Percentiles rank a stretch among this genome's conserved stretches.
These are phyloP conservation scores for Xerocomus brunneocitrinus DNA, from an alignment of 768 basidiomycete species.

Conservation along the genomic window DNA sequence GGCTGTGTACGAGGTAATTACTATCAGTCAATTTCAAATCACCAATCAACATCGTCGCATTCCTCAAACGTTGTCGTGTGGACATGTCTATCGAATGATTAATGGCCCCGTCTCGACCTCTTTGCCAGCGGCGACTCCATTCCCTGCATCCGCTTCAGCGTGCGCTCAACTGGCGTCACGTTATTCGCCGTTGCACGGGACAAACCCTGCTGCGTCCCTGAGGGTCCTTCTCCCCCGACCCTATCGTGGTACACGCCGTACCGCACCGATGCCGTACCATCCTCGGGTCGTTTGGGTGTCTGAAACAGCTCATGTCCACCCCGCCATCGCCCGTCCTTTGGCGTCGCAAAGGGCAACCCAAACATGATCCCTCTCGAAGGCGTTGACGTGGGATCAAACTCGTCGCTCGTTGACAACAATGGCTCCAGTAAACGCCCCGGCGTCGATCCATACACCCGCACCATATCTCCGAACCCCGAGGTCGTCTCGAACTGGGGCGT, in stretches of 20 bases:
- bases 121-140: conserved; percentile 31
- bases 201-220: conserved; percentile 11
- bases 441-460: conserved; percentile 36
- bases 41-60: neutral
- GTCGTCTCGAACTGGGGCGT: conserved; percentile 44
- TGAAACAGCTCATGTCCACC: conserved; percentile 44
- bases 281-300: conserved; percentile 44
- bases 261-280: conserved; percentile 10
- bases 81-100: conserved; percentile 1
- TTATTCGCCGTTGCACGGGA: conserved; percentile 32
- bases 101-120: conserved; percentile 15
- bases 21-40: neutral
- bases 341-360: conserved; percentile 53
- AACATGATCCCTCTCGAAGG: conserved; percentile 76
- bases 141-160: conserved; percentile 19
- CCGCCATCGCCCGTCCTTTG: conserved; percentile 51
- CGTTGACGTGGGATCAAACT: conserved; percentile 76
- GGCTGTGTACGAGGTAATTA: neutral
- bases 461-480: conserved; percentile 32
- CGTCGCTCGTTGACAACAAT: conserved; percentile 33
- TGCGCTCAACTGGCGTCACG: conserved; percentile 52
- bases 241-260: conserved; percentile 6
- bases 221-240: conserved; percentile 21
- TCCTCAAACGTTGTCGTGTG: neutral
- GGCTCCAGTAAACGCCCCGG: conserved; percentile 36